These are phyloP conservation scores for Pseudocercospora pini-densiflorae DNA, from an alignment of 2,329 filamentous ascomycete genomes.

Conservation along the genomic window DNA sequence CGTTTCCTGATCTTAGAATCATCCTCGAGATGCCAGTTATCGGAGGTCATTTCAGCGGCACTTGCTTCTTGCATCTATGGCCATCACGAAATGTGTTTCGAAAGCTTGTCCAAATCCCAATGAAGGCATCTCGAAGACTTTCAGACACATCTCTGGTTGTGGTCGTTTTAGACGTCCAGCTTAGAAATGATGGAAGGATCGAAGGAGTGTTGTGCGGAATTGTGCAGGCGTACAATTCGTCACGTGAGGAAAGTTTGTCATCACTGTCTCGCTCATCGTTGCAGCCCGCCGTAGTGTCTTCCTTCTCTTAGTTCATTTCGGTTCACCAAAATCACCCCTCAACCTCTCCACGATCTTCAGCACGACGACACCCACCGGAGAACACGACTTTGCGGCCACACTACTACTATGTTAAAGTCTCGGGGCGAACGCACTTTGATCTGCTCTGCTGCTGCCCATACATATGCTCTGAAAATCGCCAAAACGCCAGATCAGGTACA, in stretches of 20 bases:
- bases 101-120: not conserved
- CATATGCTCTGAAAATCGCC: not conserved
- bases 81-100: not conserved
- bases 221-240: not conserved
- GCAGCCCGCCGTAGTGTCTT: no score
- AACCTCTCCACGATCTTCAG: not conserved
- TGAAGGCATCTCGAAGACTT: not conserved
- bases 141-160: no score
- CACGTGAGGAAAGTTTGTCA: no score
- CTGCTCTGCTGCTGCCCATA: not conserved
- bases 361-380: not conserved
- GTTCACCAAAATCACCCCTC: no score
- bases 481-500: not conserved
- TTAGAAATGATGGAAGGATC: not conserved
- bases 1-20: slow-evolving; percentile 2
- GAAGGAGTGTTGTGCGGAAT: not conserved
- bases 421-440: not conserved
- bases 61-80: not conserved
- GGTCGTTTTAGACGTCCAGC: not conserved
- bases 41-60: not conserved
- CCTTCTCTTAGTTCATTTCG: no score
- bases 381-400: not conserved
- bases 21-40: not conserved
- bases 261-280: no score
- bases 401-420: not conserved